phyloP scores from a whole-genome alignment of 306 rosid species.

The Prunus mume region DNA sequence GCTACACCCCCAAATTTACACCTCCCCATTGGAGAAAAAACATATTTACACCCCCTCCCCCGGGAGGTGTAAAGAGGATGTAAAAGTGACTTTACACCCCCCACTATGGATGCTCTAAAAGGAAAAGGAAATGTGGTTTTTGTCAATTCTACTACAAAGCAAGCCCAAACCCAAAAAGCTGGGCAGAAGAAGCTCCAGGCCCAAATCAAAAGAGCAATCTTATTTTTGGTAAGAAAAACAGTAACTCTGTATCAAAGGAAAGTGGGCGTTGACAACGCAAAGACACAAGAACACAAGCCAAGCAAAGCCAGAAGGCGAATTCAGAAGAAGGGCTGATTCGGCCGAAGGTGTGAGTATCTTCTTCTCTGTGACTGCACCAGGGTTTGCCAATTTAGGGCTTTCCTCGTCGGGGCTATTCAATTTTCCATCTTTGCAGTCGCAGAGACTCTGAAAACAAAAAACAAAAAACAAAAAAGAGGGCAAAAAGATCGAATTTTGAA shows the following conservation, averaged over 20 bases:
- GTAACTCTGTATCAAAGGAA: background rate
- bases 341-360: background rate
- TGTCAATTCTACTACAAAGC: background rate
- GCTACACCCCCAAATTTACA: too few relatives aligned
- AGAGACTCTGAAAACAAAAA: background rate
- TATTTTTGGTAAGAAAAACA: background rate
- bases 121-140: background rate
- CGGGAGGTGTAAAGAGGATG: too few relatives aligned
- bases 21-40: too few relatives aligned
- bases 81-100: too few relatives aligned
- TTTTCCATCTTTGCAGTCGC: background rate
- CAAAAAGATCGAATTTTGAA: background rate
- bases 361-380: background rate
- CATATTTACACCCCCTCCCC: too few relatives aligned
- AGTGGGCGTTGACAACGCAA: conserved; percentile 6
- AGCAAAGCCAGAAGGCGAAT: background rate
- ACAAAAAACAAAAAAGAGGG: background rate
- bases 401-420: background rate
- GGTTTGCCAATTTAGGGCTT: conserved; percentile 4
- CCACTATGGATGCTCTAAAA: too few relatives aligned
- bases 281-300: background rate
- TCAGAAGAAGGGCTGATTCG: background rate
- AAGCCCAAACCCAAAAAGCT: background rate
- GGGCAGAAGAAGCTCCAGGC: background rate
- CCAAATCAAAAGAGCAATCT: background rate